Conservation (phyloP, 164 flowering plant genomes). For the Chloranthus sessilifolius region DNA sequence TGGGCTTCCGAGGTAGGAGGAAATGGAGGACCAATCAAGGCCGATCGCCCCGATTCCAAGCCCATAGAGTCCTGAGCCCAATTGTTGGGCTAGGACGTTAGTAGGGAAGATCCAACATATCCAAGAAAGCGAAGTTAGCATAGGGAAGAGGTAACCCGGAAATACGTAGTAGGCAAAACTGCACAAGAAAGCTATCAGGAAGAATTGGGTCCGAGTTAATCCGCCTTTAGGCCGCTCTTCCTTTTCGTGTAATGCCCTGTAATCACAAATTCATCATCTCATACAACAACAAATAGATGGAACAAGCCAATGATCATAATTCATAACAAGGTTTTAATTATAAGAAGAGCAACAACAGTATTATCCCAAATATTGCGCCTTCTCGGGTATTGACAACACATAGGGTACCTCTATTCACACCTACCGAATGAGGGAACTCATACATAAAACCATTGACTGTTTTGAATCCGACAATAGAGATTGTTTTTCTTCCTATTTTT, state of each 20-base stretch:
- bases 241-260: conserved; percentile 80
- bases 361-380: too few species aligned
- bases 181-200: conserved; percentile 54
- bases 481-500: too few species aligned
- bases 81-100: conserved; percentile 59
- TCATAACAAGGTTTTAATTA: too few species aligned
- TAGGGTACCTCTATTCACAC: too few species aligned
- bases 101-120: conserved; percentile 67
- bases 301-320: too few species aligned
- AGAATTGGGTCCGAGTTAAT: conserved; percentile 62
- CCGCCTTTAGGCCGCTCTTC: conserved; percentile 56
- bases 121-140: conserved; percentile 79
- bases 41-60: conserved; percentile 67
- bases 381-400: too few species aligned
- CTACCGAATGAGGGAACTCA: too few species aligned
- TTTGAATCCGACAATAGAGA: too few species aligned
- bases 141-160: conserved; percentile 75
- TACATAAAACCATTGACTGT: too few species aligned
- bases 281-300: too few species aligned
- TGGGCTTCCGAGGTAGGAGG: conserved; percentile 78
- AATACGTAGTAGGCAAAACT: conserved; percentile 80
- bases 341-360: too few species aligned
- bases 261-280: too few species aligned
- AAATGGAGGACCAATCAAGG: conserved; percentile 73
- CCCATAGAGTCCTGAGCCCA: conserved; percentile 76